Percentiles rank a stretch among this genome's conserved stretches.
These are phyloP conservation scores for Metarhizium rileyi DNA, from an alignment of 2,329 filamentous ascomycete genomes.

Conservation along the genomic window DNA sequence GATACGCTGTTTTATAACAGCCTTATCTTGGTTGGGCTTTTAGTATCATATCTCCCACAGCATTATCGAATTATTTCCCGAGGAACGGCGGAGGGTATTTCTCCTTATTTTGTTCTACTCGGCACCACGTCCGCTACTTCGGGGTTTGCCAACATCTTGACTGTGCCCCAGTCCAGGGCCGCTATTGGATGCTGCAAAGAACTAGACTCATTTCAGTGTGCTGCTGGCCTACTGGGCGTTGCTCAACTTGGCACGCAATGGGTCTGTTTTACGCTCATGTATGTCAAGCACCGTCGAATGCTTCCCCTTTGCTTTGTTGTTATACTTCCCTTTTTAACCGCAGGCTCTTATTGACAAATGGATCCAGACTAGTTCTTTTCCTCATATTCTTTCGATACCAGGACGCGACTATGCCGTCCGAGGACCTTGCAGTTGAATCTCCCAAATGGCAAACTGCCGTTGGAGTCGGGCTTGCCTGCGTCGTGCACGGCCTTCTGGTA, in stretches of 20 bases:
- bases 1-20: constrained; percentile 21
- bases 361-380: constrained; percentile 73
- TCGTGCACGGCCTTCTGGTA: constrained; percentile 65
- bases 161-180: constrained; percentile 69
- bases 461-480: constrained; percentile 59
- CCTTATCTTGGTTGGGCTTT: constrained; percentile 75
- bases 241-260: constrained; percentile 87
- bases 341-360: constrained; percentile 10
- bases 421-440: constrained; percentile 38
- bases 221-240: constrained; percentile 77
- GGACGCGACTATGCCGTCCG: constrained; percentile 38
- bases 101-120: constrained; percentile 90
- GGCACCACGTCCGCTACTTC: constrained; percentile 83
- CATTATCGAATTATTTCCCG: constrained; percentile 83
- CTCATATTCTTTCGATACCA: constrained; percentile 81
- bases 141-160: constrained; percentile 85
- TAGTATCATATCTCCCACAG: constrained; percentile 90
- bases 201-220: constrained; percentile 72
- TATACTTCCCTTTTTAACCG: not conserved
- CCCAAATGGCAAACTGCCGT: constrained; percentile 73
- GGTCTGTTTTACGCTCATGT: constrained; percentile 90
- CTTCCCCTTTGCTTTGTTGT: not conserved
- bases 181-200: constrained; percentile 82
- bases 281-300: constrained; percentile 24
- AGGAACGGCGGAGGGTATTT: constrained; percentile 85